Percentiles rank a stretch among this genome's conserved stretches.
Conservation (phyloP, 208 protist species). For the Acanthamoeba royreba region DNA sequence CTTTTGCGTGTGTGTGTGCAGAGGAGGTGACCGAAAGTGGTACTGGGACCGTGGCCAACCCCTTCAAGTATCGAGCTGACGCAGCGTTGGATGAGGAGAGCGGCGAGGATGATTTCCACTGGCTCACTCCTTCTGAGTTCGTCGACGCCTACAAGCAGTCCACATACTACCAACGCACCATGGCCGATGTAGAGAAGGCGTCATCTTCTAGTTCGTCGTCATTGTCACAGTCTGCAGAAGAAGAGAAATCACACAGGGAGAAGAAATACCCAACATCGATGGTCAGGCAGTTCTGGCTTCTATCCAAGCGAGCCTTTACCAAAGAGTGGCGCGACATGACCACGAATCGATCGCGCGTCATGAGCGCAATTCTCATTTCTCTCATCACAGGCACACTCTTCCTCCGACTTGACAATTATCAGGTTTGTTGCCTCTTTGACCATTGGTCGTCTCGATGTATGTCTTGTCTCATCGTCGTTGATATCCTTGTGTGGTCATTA, state of each 20-base stretch:
- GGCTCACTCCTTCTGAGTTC: background rate
- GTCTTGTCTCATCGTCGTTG: no score
- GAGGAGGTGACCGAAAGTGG: background rate
- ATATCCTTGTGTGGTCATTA: no score
- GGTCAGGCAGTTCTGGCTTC: background rate
- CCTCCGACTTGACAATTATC: background rate
- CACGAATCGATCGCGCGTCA: background rate
- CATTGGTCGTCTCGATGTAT: no score
- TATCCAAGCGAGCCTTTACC: background rate
- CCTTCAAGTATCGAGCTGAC: background rate
- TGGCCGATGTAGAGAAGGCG: background rate
- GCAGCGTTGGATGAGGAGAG: background rate
- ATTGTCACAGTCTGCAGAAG: background rate
- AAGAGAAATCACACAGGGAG: background rate
- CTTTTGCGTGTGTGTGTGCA: background rate
- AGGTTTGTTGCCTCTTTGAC: no score
- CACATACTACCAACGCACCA: background rate
- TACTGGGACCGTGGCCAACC: background rate
- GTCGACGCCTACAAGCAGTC: slow-evolving; percentile 23
- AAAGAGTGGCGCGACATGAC: background rate
- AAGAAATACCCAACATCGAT: background rate
- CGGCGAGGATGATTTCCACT: background rate
- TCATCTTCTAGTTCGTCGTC: background rate
- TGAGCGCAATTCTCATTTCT: background rate
- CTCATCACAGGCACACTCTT: background rate